These are phyloP conservation scores for Sarcocystis neurona DNA, from an alignment of 169 alveolate species.

Conservation along the genomic window DNA sequence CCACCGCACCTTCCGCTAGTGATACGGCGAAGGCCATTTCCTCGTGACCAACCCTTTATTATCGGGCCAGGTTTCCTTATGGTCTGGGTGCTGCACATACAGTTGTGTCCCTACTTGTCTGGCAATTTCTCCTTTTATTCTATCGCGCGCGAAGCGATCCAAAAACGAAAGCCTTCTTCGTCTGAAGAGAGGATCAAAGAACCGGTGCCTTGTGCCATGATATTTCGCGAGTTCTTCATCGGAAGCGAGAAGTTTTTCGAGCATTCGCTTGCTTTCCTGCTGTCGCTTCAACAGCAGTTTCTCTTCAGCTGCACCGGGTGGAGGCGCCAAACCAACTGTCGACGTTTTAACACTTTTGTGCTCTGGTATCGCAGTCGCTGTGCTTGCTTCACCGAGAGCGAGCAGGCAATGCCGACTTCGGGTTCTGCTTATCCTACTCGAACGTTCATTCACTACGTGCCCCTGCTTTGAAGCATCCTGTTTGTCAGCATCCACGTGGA, in stretches of 20 bases:
- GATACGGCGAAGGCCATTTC: slow-evolving; percentile 64
- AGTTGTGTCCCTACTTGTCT: slow-evolving; percentile 9
- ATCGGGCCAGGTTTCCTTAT: slow-evolving; percentile 37
- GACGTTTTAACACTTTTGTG: no score
- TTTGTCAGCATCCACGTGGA: no score
- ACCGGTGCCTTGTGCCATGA: slow-evolving; percentile 23
- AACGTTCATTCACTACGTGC: no score
- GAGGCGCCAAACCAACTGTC: neutral
- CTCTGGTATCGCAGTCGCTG: no score
- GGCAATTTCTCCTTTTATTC: slow-evolving; percentile 44
- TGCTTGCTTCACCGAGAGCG: neutral
- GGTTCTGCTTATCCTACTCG: neutral
- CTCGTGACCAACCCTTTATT: slow-evolving; percentile 54
- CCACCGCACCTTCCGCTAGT: neutral
- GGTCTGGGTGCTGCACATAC: slow-evolving; percentile 44
- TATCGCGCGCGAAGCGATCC: slow-evolving; percentile 39
- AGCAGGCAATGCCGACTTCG: neutral
- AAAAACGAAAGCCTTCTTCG: slow-evolving; percentile 40
- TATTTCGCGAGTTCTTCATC: slow-evolving; percentile 20
- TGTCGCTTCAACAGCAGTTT: neutral
- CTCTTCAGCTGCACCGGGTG: neutral
- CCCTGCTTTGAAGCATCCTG: no score
- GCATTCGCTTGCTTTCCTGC: slow-evolving; percentile 9
- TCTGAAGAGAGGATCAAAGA: slow-evolving; percentile 58
- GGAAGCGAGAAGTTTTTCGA: neutral